Percentiles rank a stretch among this genome's conserved stretches.
Evolutionary conservation across 1,139 yeast species (phyloP).

Genomic region (Zhuliangozyma blackwelliae): DNA sequence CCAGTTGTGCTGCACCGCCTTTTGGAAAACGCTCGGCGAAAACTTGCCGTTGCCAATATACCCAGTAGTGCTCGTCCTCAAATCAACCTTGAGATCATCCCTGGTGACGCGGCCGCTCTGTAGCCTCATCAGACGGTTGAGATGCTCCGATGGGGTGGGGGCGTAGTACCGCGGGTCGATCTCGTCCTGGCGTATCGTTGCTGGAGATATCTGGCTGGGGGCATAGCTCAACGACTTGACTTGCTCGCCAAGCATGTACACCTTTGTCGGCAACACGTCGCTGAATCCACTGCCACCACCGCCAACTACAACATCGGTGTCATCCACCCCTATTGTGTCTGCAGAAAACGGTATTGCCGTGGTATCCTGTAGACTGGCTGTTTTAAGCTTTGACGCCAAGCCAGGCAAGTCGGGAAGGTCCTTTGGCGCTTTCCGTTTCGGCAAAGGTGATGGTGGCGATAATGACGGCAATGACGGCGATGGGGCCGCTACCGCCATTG

Average conservation of each 20-base stretch:
- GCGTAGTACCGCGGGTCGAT: conserved; percentile 45
- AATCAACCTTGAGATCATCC: conserved; percentile 21
- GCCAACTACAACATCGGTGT: conserved; percentile 13
- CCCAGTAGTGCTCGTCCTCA: conserved; percentile 25
- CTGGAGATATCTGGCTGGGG: conserved; percentile 12
- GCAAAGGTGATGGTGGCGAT: conserved; percentile 9
- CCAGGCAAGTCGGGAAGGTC: no score
- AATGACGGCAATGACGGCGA: conserved; percentile 6
- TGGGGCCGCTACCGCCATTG: no score
- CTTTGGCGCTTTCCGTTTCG: conserved; percentile 3
- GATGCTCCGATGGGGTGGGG: conserved; percentile 44
- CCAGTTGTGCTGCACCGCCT: conserved; percentile 11
- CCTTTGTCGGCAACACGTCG: conserved; percentile 28
- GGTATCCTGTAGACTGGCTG: conserved; percentile 7
- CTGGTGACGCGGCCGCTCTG: conserved; percentile 18
- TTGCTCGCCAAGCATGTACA: conserved; percentile 32
- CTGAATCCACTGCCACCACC: no score
- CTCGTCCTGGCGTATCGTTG: conserved; percentile 25
- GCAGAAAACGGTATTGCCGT: conserved; percentile 43
- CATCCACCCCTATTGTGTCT: conserved; percentile 38
- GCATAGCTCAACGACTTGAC: conserved; percentile 25
- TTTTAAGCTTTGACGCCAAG: neutral
- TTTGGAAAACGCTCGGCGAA: conserved; percentile 40
- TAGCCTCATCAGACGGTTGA: conserved; percentile 19
- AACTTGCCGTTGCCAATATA: conserved; percentile 41